Evolutionary conservation across 2,329 filamentous ascomycete genomes (phyloP), one percentile per base, ranked within the genome.

Genomic region (Botryotinia narcissicola): DNA sequence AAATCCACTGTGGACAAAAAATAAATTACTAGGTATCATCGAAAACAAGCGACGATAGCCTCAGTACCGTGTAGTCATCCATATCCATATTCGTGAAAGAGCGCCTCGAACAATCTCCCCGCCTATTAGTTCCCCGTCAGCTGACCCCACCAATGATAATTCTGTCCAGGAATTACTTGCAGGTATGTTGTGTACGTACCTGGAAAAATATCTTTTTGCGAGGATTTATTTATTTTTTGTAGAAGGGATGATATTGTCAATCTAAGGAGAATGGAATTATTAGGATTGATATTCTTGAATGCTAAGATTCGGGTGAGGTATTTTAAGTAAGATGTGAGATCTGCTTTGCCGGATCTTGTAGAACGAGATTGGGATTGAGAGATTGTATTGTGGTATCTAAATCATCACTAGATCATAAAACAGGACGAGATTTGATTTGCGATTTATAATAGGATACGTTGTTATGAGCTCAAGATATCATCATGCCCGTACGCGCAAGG

Each of bases 211-310:
- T 4, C 12, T 14, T n/a, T 54, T n/a, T 54, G 48, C 6, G 25
- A 5, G 25, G 5, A 54, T 54, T n/a, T n/a, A 16, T 54, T 54
- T 54, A 7, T 7, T 54, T 16, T 1, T 9, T 14, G 1, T n/a
- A 3, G 5, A 16, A 16, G 5, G 5, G 3, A 16, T 16, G 5
- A 54, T n/a, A 1, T n/a, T n/a, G 1, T n/a, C 5, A 7, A 16
- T 54, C 3, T 2, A n/a, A 14, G 12, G 12, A 12, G 25, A 3
- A 57, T 57, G n/a, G 51, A 57, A 9, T 18, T 54, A n/a, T 29
- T 6, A 0, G 12, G 25, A 29, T 54, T 54, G n/a, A 29, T 1
- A 54, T 29, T 16, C 22, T 25, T 51, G 12, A 12, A 12, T 51
- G 5, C 14, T 51, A 10, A 51, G 46, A n/a, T 51, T 5, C 48